Evolutionary conservation across 768 basidiomycete genomes (phyloP).

Genomic region (Phlebiopsis gigantea): DNA sequence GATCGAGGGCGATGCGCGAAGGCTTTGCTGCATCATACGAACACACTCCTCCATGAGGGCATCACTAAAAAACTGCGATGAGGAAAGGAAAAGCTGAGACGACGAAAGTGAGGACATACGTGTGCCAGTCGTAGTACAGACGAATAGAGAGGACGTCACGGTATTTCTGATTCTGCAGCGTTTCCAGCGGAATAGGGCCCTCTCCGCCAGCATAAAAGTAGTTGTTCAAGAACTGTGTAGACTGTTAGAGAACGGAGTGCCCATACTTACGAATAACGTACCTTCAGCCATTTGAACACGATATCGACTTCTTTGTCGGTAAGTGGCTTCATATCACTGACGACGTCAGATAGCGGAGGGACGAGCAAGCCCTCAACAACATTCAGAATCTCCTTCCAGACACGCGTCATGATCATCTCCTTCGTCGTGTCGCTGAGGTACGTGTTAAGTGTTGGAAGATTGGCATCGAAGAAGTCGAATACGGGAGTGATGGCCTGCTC

Average conservation of each 20-base stretch:
- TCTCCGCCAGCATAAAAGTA: slow-evolving; percentile 96
- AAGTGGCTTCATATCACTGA: slow-evolving; percentile 88
- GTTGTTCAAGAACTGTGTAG: slow-evolving; percentile 76
- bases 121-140: slow-evolving; percentile 94
- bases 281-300: slow-evolving; percentile 98
- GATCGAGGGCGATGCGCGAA: slow-evolving; percentile 67
- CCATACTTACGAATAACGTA: too few relatives aligned
- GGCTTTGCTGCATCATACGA: slow-evolving; percentile 85
- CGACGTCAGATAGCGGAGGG: slow-evolving; percentile 79
- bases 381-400: slow-evolving; percentile 94
- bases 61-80: slow-evolving; percentile 42
- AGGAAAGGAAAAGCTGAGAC: neutral
- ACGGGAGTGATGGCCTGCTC: slow-evolving; percentile 87
- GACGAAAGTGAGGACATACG: slow-evolving; percentile 43
- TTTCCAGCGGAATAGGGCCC: slow-evolving; percentile 80
- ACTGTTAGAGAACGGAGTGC: neutral
- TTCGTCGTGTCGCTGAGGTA: slow-evolving; percentile 80
- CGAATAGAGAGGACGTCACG: slow-evolving; percentile 86
- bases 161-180: slow-evolving; percentile 91
- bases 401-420: slow-evolving; percentile 85
- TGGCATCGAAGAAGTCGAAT: slow-evolving; percentile 95
- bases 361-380: slow-evolving; percentile 86
- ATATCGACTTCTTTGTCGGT: slow-evolving; percentile 96
- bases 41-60: slow-evolving; percentile 93
- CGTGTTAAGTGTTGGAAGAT: slow-evolving; percentile 86